These are phyloP conservation scores for Suillus occidentalis DNA, from an alignment of 768 basidiomycete genomes.

Conservation along the genomic window DNA sequence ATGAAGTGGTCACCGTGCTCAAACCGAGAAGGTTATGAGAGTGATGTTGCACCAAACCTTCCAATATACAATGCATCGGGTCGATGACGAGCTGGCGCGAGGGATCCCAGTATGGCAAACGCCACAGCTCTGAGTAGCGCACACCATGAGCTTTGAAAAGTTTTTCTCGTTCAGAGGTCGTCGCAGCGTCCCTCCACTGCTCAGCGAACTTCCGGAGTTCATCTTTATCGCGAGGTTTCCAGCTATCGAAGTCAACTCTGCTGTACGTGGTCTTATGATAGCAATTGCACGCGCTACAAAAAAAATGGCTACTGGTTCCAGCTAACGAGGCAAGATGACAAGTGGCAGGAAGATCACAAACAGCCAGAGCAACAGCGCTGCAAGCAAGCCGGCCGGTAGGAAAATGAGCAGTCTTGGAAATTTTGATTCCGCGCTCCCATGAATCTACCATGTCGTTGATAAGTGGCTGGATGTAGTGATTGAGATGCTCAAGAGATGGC, in stretches of 20 bases:
- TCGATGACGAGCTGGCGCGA: constrained; percentile 14
- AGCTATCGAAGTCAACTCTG: constrained; percentile 11
- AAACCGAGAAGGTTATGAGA: neutral
- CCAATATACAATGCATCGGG: constrained; percentile 17
- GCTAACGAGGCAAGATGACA: constrained; percentile 29
- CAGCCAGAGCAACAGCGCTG: constrained; percentile 21
- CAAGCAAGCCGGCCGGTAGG: constrained; percentile 12
- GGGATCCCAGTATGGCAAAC: constrained; percentile 23
- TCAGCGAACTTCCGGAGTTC: constrained; percentile 12
- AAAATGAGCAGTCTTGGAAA: constrained; percentile 14
- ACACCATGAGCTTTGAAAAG: constrained; percentile 13
- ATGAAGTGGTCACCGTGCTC: neutral
- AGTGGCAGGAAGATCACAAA: constrained; percentile 30
- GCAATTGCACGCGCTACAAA: constrained; percentile 32
- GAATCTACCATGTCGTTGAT: constrained; percentile 16
- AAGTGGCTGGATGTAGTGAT: constrained; percentile 17
- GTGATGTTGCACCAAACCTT: neutral
- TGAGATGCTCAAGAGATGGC: neutral
- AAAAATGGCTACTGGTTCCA: constrained; percentile 16
- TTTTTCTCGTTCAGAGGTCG: constrained; percentile 3
- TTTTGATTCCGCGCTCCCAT: constrained; percentile 18
- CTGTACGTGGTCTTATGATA: constrained; percentile 6
- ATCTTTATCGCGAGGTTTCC: constrained; percentile 13
- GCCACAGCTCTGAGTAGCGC: constrained; percentile 16
- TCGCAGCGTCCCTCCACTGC: constrained; percentile 11